Evolutionary conservation across 2,329 filamentous ascomycete genomes (phyloP).

Genomic region (Aspergillus flavus): DNA sequence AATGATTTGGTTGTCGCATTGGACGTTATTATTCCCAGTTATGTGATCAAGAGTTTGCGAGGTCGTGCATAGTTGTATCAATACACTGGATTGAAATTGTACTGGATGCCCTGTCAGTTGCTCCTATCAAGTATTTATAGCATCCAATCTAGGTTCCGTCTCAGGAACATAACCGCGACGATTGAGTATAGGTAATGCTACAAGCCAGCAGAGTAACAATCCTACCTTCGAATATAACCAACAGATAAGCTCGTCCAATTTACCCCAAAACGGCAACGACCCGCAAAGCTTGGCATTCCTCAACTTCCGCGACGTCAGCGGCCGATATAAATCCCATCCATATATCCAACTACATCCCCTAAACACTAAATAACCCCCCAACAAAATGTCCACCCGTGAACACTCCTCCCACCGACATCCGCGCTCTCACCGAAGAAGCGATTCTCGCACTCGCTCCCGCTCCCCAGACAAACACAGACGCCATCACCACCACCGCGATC

Average conservation of each 20-base stretch:
- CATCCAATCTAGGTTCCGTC: not conserved
- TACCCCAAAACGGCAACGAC: not conserved
- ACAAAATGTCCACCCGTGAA: conserved; percentile 13
- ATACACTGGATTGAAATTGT: not conserved
- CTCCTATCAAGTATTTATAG: not conserved
- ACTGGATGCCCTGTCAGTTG: not conserved
- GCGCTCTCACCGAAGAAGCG: conserved; percentile 14
- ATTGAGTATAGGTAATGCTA: not conserved
- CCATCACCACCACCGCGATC: conserved; percentile 26
- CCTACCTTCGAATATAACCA: not conserved
- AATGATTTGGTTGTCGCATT: conserved; percentile 3
- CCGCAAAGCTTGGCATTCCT: conserved; percentile 17
- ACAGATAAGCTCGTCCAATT: not conserved
- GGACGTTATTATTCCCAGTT: not conserved
- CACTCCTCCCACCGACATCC: conserved; percentile 25
- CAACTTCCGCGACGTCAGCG: not conserved
- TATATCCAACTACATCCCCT: not conserved
- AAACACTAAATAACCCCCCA: not conserved
- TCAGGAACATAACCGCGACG: not conserved
- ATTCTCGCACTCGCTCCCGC: conserved; percentile 37
- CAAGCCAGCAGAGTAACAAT: not conserved
- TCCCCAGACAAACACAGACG: conserved; percentile 38
- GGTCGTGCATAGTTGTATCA: not conserved
- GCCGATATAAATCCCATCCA: not conserved
- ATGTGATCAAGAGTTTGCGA: not conserved